phyloP scores from a whole-genome alignment of 163 green algal genomes.

The Scenedesmus sp. region DNA sequence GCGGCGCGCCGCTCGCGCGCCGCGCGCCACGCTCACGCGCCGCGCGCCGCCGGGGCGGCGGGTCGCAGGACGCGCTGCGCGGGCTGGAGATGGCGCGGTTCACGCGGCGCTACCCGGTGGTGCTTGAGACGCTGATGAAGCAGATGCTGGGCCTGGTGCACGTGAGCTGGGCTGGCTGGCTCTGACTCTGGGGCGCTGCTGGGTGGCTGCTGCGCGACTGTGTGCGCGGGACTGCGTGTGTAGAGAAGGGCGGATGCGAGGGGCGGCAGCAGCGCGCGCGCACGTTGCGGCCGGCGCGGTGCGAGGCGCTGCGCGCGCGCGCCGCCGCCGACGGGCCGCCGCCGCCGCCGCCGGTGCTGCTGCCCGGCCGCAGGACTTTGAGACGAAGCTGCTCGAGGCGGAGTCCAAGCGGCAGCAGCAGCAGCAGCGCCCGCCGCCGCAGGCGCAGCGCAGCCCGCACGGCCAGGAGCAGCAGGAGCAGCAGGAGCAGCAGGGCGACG shows the following conservation, averaged over 20 bases:
- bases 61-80: constrained; percentile 72
- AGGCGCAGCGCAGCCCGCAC: constrained; percentile 50
- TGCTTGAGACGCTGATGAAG: constrained; percentile 86
- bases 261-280: no score
- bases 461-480: constrained; percentile 43
- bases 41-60: no score
- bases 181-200: background rate
- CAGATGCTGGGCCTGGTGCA: constrained; percentile 88
- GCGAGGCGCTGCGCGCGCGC: no score
- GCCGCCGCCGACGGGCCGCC: no score
- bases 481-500: constrained; percentile 44
- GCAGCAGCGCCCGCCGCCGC: constrained; percentile 56
- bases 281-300: no score
- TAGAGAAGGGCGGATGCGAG: no score
- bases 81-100: constrained; percentile 94
- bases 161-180: constrained; percentile 50
- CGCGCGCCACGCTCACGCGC: background rate
- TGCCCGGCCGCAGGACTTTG: constrained; percentile 67
- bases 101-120: constrained; percentile 83
- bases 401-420: constrained; percentile 59
- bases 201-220: background rate
- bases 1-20: no score
- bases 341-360: background rate
- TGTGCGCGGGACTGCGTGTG: background rate
- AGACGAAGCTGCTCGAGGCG: constrained; percentile 65